Conservation (phyloP, 495 filamentous ascomycete species). For the Penicillium maclennaniae region DNA sequence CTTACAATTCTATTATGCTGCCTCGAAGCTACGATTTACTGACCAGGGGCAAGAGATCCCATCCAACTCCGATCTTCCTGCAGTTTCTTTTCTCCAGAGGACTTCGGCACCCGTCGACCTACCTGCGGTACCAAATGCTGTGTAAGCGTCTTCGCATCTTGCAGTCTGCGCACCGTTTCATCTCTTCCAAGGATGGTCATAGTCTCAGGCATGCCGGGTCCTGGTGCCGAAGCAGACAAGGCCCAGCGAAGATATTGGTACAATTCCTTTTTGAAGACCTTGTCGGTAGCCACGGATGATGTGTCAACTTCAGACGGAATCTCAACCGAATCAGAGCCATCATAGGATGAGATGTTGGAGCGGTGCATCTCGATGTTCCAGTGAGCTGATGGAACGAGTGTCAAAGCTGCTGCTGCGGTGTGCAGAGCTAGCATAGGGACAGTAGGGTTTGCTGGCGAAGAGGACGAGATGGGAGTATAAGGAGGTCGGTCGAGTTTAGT, state of each 20-base stretch:
- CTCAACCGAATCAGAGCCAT: conserved; percentile 24
- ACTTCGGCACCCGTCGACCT: conserved; percentile 19
- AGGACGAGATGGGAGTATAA: conserved; percentile 24
- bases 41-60: conserved; percentile 34
- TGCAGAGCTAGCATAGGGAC: conserved; percentile 37
- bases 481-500: conserved; percentile 31
- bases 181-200: conserved; percentile 62
- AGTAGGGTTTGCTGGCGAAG: conserved; percentile 9
- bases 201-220: conserved; percentile 54
- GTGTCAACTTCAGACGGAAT: conserved; percentile 4
- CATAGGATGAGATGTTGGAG: conserved; percentile 37
- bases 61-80: conserved; percentile 36
- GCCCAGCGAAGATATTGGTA: conserved; percentile 67
- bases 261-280: conserved; percentile 40
- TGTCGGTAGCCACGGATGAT: conserved; percentile 20
- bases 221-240: conserved; percentile 52
- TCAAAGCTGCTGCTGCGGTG: conserved; percentile 34
- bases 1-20: too few species aligned
- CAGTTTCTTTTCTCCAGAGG: conserved; percentile 9
- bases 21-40: neutral
- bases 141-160: conserved; percentile 40
- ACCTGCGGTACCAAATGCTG: conserved; percentile 15
- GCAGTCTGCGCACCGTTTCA: conserved; percentile 54
- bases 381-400: conserved; percentile 36
- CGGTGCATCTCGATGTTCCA: conserved; percentile 38